A percentile compares a stretch with the other conserved stretches of the same genome.
phyloP scores from a whole-genome alignment of 805 yeast species.

The Wickerhamomyces chaumierensis region DNA sequence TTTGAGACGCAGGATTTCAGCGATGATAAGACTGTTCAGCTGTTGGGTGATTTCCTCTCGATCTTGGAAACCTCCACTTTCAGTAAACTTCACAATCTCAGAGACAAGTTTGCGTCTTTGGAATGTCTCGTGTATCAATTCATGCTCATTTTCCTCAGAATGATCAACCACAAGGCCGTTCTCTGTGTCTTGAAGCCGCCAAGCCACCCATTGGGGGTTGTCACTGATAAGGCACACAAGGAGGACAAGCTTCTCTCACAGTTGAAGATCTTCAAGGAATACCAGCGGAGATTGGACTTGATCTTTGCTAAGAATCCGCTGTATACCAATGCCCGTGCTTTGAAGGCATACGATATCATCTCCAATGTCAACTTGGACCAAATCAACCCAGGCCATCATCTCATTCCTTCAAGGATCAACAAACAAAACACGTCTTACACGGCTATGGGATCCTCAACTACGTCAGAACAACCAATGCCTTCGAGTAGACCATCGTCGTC shows the following conservation, averaged over 20 bases:
- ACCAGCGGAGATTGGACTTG: conserved; percentile 3
- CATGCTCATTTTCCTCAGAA: conserved; percentile 12
- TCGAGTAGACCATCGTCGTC: background rate
- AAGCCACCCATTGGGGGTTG: conserved; percentile 1
- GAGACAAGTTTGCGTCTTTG: conserved; percentile 7
- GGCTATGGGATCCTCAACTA: background rate
- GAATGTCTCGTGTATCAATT: conserved; percentile 15
- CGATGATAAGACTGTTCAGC: conserved; percentile 8
- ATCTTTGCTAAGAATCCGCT: conserved; percentile 3
- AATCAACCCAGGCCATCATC: background rate
- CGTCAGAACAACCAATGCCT: background rate
- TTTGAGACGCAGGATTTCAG: conserved; percentile 8
- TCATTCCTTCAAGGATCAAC: background rate
- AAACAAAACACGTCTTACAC: background rate
- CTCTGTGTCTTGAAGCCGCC: conserved; percentile 1
- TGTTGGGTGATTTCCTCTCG: conserved; percentile 2
- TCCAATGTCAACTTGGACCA: conserved; percentile 1
- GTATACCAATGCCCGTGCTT: conserved; percentile 1
- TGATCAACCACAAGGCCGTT: conserved; percentile 12
- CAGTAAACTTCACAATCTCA: conserved; percentile 1
- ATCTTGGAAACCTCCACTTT: conserved; percentile 1
- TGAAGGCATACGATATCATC: conserved; percentile 3
- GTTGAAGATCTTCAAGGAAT: background rate
- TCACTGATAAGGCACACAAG: conserved; percentile 1
- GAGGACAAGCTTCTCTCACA: background rate